A percentile compares a stretch with the other conserved stretches of the same genome.
phyloP scores from a whole-genome alignment of 306 rosid genomes.

The Dalbergia oliveri region DNA sequence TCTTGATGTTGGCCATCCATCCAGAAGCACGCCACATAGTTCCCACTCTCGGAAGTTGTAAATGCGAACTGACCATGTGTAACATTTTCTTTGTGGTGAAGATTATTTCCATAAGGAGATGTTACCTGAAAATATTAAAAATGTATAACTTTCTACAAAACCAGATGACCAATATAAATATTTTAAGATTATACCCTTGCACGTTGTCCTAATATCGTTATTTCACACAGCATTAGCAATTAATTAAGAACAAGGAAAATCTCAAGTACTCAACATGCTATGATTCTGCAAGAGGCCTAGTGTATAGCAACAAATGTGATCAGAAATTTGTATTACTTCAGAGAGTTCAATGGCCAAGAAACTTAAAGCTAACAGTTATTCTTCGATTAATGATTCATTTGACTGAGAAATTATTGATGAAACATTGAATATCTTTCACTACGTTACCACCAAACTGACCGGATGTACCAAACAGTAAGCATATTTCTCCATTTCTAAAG shows the following conservation, averaged over 20 bases:
- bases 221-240: constrained; percentile 13
- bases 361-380: not conserved
- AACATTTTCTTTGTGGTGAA: constrained; percentile 56
- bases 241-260: not conserved
- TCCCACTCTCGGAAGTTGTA: constrained; percentile 60
- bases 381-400: not conserved
- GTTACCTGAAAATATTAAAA: constrained; percentile 50
- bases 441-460: not conserved
- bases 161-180: constrained; percentile 1
- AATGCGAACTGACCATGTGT: constrained; percentile 68
- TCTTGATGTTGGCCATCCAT: constrained; percentile 41
- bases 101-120: constrained; percentile 59
- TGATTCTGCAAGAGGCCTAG: not conserved
- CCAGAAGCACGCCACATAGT: constrained; percentile 62
- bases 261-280: not conserved
- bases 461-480: not conserved
- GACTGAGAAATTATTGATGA: not conserved
- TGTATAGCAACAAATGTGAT: not conserved
- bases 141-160: not conserved
- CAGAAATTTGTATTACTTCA: not conserved
- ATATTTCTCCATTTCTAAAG: not conserved
- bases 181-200: not conserved
- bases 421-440: not conserved
- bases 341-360: not conserved
- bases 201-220: not conserved